Evolutionary conservation across 75 land plant species (phyloP), one percentile per base, ranked within the genome.

Genomic region (Isoetes taiwanensis): DNA sequence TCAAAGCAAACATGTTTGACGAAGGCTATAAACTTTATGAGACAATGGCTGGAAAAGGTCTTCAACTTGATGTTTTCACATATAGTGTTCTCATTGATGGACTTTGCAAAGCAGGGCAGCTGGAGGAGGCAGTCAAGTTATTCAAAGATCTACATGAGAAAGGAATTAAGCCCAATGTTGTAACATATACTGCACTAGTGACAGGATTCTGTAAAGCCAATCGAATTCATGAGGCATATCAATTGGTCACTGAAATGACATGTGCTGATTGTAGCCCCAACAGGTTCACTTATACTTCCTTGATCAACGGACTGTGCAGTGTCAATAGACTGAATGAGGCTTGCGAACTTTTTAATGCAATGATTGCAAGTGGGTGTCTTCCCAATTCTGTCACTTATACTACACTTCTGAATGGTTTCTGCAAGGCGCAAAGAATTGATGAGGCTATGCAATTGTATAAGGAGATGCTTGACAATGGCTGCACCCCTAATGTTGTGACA

Each of bases 121-220:
- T 80, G 6, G 69, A 76, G n/a, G 86, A 80, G 32, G 86, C 86
- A 1, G 74, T 83, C 83, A 80, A 83, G 52, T 67, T 83, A 1
- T 83, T 83, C 30, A 70, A 70, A 1, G 58, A 67, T 28, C 79
- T 83, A 80, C 80, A 83, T 0, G 84, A 80, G 52, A 83, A 83
- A 39, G 86, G 86, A 21, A 65, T 67, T 0, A 73, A 79, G 10
- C 86, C 86, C 11, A 83, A 80, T 16, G 86, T 80, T 27, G 78
- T 80, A 23, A 54, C 80, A 1, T 83, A 83, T 75, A 83, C 86
- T 19, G 86, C 84, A 26, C 83, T 77, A 14, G 70, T 83, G 12
- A 78, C 79, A 43, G 86, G 84, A 1, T 83, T 80, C 46, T 83
- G 80, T 70, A 76, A 74, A 67, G 86, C 86, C 0, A n/a, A n/a